These are phyloP conservation scores for Lindgomyces ingoldianus DNA, from an alignment of 495 filamentous ascomycete species.

Conservation along the genomic window DNA sequence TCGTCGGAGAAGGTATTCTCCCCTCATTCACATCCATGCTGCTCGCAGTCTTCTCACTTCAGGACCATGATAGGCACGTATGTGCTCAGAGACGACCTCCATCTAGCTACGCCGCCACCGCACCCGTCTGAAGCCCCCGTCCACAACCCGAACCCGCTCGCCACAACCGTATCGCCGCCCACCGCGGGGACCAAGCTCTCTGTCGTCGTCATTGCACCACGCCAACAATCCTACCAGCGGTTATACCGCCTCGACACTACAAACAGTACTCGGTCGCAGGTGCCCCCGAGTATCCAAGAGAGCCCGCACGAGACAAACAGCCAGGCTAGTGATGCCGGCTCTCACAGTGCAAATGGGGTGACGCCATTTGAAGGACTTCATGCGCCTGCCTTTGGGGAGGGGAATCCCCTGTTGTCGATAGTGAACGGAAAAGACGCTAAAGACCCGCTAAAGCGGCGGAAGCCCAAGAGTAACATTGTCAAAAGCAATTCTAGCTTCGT, in stretches of 20 bases:
- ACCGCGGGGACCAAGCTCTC: slow-evolving; percentile 86
- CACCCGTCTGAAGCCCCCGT: slow-evolving; percentile 90
- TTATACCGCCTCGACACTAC: slow-evolving; percentile 53
- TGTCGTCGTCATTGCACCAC: slow-evolving; percentile 65
- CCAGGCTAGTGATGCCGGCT: slow-evolving; percentile 38
- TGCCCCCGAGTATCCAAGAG: slow-evolving; percentile 48
- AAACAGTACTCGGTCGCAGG: slow-evolving; percentile 48
- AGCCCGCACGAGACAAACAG: slow-evolving; percentile 40
- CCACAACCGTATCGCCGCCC: slow-evolving; percentile 76
- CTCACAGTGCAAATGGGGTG: slow-evolving; percentile 40
- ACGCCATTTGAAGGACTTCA: slow-evolving; percentile 25
- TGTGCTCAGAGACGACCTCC: slow-evolving; percentile 80
- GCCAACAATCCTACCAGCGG: slow-evolving; percentile 59
- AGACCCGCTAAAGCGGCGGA: slow-evolving; percentile 75
- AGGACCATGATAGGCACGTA: slow-evolving; percentile 70
- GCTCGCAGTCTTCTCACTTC: slow-evolving; percentile 6
- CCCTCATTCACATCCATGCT: slow-evolving; percentile 6
- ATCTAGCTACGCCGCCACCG: slow-evolving; percentile 89
- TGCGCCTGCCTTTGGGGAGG: slow-evolving; percentile 81
- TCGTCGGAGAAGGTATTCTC: slow-evolving; percentile 82
- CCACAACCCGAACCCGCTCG: slow-evolving; percentile 83
- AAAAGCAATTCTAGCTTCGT: slow-evolving; percentile 99
- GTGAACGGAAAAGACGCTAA: slow-evolving; percentile 57
- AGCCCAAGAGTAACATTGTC: slow-evolving; percentile 95
- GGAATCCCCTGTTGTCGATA: slow-evolving; percentile 68